phyloP scores from a whole-genome alignment of 345 rosid species.

The Erysimum cheiranthoides region DNA sequence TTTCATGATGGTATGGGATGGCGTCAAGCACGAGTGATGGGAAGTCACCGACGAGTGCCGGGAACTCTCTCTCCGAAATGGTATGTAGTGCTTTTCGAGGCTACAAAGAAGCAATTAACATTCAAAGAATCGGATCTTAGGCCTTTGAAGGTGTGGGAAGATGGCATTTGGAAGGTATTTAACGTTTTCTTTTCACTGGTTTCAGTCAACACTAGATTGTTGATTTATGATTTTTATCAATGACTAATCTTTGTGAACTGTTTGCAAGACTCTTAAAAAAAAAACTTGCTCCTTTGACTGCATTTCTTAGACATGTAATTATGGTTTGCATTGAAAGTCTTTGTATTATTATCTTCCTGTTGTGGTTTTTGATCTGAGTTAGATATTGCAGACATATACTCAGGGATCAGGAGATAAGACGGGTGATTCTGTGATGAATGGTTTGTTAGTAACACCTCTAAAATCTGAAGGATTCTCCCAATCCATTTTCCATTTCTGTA shows the following conservation, averaged over 20 bases:
- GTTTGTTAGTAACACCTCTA: slow-evolving; percentile 8
- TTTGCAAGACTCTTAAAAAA: neutral
- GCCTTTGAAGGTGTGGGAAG: slow-evolving; percentile 56
- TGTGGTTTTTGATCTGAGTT: neutral
- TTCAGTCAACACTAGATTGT: slow-evolving; percentile 21
- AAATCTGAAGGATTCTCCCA: neutral
- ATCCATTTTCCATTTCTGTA: neutral
- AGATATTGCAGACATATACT: slow-evolving; percentile 47
- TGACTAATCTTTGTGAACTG: neutral
- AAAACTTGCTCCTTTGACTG: slow-evolving; percentile 1
- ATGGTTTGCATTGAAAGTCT: neutral
- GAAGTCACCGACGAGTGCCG: neutral
- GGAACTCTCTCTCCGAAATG: slow-evolving; percentile 46
- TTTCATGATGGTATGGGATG: slow-evolving; percentile 13
- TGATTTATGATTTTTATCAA: too few species aligned
- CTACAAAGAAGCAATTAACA: slow-evolving; percentile 48
- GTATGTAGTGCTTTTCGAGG: slow-evolving; percentile 52
- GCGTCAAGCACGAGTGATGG: slow-evolving; percentile 19
- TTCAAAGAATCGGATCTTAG: slow-evolving; percentile 53
- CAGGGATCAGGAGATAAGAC: slow-evolving; percentile 35
- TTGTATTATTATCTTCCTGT: neutral
- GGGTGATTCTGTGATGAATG: slow-evolving; percentile 36
- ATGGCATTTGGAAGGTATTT: slow-evolving; percentile 33
- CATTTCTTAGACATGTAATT: neutral
- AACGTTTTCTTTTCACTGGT: neutral